phyloP scores from a whole-genome alignment of 1,284 basidiomycete genomes.

The Rhodotorula glutinis region DNA sequence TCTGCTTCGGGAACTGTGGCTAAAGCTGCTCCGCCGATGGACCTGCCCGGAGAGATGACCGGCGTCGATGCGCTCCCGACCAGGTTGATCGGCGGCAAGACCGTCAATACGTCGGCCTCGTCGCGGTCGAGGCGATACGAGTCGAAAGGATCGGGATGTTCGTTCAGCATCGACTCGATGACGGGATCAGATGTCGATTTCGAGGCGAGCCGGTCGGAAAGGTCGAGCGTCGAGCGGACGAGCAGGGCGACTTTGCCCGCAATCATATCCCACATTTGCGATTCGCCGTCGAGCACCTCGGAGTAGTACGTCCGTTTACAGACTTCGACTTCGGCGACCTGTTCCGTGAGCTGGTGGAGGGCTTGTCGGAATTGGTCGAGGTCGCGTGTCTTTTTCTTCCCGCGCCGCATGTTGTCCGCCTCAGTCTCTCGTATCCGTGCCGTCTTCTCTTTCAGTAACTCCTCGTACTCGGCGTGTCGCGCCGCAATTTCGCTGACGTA shows the following conservation, averaged over 20 bases:
- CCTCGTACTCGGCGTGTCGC: slow-evolving; percentile 42
- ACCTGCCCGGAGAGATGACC: not conserved
- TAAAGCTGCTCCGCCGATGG: not conserved
- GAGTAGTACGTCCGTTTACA: slow-evolving; percentile 42
- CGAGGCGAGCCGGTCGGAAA: slow-evolving; percentile 48
- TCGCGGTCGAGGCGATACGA: slow-evolving; percentile 42
- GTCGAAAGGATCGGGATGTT: slow-evolving; percentile 50
- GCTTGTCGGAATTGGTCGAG: slow-evolving; percentile 41
- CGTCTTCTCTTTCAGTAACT: slow-evolving; percentile 39
- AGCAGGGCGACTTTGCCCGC: slow-evolving; percentile 39
- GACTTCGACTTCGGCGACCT: slow-evolving; percentile 42
- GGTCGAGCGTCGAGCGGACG: slow-evolving; percentile 41
- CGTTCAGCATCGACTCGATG: slow-evolving; percentile 48
- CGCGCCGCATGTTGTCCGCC: slow-evolving; percentile 39
- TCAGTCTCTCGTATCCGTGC: slow-evolving; percentile 42
- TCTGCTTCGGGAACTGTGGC: not conserved
- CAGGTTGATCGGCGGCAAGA: slow-evolving; percentile 38
- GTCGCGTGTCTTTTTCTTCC: slow-evolving; percentile 38
- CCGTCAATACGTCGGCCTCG: slow-evolving; percentile 35
- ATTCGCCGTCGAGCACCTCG: slow-evolving; percentile 37
- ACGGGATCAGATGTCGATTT: slow-evolving; percentile 49
- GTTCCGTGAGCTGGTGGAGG: slow-evolving; percentile 41
- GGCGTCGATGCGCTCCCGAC: slow-evolving; percentile 1
- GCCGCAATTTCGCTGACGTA: slow-evolving; percentile 36
- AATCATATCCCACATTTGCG: slow-evolving; percentile 40